phyloP scores from a whole-genome alignment of 1,139 yeast genomes.

The Saccharomyces hybrid region DNA sequence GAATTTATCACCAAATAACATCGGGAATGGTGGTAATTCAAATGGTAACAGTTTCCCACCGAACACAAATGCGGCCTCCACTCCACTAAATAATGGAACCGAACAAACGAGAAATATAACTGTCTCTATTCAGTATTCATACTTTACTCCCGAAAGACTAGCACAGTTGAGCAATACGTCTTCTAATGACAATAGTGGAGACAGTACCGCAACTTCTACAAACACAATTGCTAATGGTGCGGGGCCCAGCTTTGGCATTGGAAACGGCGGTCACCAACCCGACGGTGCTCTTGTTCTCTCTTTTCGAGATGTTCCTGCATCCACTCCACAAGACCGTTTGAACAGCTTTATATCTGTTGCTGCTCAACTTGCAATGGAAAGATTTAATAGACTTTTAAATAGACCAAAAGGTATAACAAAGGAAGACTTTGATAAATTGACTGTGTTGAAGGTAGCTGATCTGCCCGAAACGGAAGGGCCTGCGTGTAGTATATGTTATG shows the following conservation, averaged over 20 bases:
- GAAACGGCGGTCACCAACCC: conserved; percentile 12
- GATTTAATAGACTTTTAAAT: conserved; percentile 42
- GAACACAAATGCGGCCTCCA: background rate
- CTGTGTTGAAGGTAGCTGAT: conserved; percentile 28
- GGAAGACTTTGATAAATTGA: conserved; percentile 45
- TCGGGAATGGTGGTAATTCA: background rate
- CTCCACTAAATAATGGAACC: conserved; percentile 1
- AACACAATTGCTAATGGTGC: conserved; percentile 1
- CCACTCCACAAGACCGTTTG: conserved; percentile 29
- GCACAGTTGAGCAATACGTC: conserved; percentile 7
- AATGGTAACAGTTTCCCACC: background rate
- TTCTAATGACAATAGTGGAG: conserved; percentile 1
- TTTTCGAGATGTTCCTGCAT: conserved; percentile 50
- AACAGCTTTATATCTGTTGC: conserved; percentile 57
- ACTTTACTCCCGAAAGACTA: conserved; percentile 13
- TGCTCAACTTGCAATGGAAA: conserved; percentile 59
- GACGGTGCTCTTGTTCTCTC: conserved; percentile 41
- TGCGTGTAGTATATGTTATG: conserved; percentile 65
- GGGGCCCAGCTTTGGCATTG: background rate
- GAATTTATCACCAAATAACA: background rate
- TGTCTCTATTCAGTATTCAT: conserved; percentile 28
- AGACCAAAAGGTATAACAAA: conserved; percentile 45
- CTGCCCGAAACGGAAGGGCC: conserved; percentile 33
- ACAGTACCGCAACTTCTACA: background rate
- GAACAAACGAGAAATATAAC: conserved; percentile 24